These are phyloP conservation scores for Xerocomus nothofagi DNA, from an alignment of 1,284 basidiomycete species.

Conservation along the genomic window DNA sequence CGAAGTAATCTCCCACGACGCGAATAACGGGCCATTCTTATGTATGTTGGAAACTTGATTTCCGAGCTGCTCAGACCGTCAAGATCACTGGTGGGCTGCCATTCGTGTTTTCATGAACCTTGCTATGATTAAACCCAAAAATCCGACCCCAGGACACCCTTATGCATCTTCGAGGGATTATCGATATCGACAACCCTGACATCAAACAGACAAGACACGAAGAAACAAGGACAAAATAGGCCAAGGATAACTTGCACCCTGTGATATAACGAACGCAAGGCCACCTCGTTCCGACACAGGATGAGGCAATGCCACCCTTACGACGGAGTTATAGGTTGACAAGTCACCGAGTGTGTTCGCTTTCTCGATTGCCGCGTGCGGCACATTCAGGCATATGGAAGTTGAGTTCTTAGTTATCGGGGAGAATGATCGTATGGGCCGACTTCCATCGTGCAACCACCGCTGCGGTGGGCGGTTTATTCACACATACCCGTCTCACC, in stretches of 20 bases:
- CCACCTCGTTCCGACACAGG: slow-evolving; percentile 35
- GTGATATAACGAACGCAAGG: slow-evolving; percentile 39
- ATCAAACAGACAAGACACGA: too few species aligned
- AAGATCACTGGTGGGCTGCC: too few species aligned
- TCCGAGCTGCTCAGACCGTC: background rate
- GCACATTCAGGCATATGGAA: slow-evolving; percentile 32
- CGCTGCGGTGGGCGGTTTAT: slow-evolving; percentile 23
- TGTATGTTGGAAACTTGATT: background rate
- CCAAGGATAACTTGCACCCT: slow-evolving; percentile 17
- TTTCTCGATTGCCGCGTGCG: slow-evolving; percentile 33
- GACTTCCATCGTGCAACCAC: slow-evolving; percentile 22
- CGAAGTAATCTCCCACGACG: too few species aligned
- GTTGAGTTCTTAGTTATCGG: slow-evolving; percentile 6
- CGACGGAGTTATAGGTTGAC: slow-evolving; percentile 30
- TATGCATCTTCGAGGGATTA: too few species aligned
- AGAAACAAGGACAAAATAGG: too few species aligned
- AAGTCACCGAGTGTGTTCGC: slow-evolving; percentile 34
- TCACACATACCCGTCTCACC: slow-evolving; percentile 22
- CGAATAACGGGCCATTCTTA: background rate
- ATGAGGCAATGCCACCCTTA: slow-evolving; percentile 36
- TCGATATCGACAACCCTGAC: too few species aligned
- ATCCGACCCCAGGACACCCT: too few species aligned
- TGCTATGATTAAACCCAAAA: too few species aligned
- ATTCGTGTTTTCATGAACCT: too few species aligned
- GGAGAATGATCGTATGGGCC: slow-evolving; percentile 18